Conservation (phyloP, 2,329 filamentous ascomycete genomes). For the Fonsecaea pugnacius region DNA sequence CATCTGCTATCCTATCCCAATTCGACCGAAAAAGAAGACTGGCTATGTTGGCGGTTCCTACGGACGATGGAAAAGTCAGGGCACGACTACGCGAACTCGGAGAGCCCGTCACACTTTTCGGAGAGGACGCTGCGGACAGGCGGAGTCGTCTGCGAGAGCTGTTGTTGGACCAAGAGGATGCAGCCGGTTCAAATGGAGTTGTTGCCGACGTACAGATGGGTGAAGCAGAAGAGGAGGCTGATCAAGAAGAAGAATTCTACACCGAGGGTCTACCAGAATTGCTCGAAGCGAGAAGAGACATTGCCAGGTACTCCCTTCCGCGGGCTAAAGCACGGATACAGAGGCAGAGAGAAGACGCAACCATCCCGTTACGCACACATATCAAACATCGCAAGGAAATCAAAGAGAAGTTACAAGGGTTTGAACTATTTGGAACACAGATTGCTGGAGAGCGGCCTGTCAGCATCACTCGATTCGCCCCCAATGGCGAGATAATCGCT, state of each 20-base stretch:
- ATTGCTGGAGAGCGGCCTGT: conserved; percentile 88
- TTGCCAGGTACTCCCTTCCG: conserved; percentile 82
- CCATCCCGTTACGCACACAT: conserved; percentile 83
- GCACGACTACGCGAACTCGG: conserved; percentile 79
- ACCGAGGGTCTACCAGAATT: conserved; percentile 78
- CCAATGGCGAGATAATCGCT: conserved; percentile 79
- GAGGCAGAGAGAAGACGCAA: conserved; percentile 78
- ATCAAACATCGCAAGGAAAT: conserved; percentile 89
- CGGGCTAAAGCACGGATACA: conserved; percentile 76
- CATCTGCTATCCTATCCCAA: conserved; percentile 81
- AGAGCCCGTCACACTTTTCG: conserved; percentile 94
- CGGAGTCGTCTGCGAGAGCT: conserved; percentile 84
- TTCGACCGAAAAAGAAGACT: conserved; percentile 90
- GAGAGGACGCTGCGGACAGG: conserved; percentile 82
- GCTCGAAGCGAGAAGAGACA: conserved; percentile 73
- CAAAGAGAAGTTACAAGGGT: conserved; percentile 78
- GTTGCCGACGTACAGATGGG: conserved; percentile 60
- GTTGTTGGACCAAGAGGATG: conserved; percentile 72
- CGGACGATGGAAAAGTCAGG: conserved; percentile 86
- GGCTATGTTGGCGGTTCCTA: conserved; percentile 87
- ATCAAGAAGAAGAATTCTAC: conserved; percentile 93
- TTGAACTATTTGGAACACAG: conserved; percentile 92
- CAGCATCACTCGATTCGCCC: conserved; percentile 88
- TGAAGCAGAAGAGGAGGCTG: conserved; percentile 65
- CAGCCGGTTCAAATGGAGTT: conserved; percentile 58